Evolutionary conservation across 164 flowering plant species (phyloP).

Genomic region (Sextonia rubra): DNA sequence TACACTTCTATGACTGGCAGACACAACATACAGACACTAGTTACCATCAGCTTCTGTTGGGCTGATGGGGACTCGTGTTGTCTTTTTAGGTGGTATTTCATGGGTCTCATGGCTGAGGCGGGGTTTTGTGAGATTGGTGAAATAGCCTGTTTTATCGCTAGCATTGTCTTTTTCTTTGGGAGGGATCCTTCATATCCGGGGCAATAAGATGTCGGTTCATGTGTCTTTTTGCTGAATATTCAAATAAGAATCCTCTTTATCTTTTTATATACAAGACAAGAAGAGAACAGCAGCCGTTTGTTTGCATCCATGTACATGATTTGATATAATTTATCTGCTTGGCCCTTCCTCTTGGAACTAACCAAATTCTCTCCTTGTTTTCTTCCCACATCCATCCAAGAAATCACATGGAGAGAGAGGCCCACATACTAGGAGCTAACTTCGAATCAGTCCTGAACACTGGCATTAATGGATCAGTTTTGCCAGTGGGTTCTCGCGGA

Average conservation of each 20-base stretch:
- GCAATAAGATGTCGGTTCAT: conserved; percentile 35
- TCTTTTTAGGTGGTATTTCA: background rate
- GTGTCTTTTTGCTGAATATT: conserved; percentile 29
- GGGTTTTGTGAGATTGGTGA: conserved; percentile 6
- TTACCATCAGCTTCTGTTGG: conserved; percentile 11
- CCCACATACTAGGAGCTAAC: conserved; percentile 23
- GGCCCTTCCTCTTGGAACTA: conserved; percentile 18
- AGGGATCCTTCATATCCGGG: conserved; percentile 38
- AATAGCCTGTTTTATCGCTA: conserved; percentile 8
- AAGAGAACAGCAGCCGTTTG: conserved; percentile 27
- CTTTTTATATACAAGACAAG: conserved; percentile 27
- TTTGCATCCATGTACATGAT: conserved; percentile 21
- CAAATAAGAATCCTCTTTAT: conserved; percentile 14
- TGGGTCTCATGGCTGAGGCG: background rate
- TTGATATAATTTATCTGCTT: conserved; percentile 22
- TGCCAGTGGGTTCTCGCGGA: conserved; percentile 30
- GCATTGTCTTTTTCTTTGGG: conserved; percentile 27
- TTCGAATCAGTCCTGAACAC: conserved; percentile 26
- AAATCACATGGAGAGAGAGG: background rate
- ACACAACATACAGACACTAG: background rate
- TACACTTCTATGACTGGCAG: conserved; percentile 9
- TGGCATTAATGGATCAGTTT: conserved; percentile 31
- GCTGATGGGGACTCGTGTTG: conserved; percentile 11
- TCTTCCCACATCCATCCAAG: conserved; percentile 17
- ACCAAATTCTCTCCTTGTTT: conserved; percentile 7